Evolutionary conservation across 805 yeast species (phyloP), one percentile per base, ranked within the genome.

Genomic region (Yarrowia keelungensis): DNA sequence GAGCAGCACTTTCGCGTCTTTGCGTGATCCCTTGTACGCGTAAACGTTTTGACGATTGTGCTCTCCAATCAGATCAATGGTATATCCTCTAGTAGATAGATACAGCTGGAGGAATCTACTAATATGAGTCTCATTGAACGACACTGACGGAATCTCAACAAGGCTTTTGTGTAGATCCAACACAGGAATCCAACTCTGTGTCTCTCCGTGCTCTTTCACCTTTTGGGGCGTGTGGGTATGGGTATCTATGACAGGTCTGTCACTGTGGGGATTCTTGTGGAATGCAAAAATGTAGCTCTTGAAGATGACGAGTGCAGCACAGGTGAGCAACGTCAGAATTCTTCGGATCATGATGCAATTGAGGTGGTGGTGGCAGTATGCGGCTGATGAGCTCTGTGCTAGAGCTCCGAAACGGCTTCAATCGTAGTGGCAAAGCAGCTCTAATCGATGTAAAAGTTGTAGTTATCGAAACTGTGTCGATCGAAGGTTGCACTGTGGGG

Each of bases 1-100:
- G 7, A 53, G 58, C 5, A 53, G n/a, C 43, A 53, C 58, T 14
- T 53, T 19, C 11, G 58, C 58, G 11, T 53, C 58, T 16, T 38
- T 19, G 8, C 58, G 22, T 8, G n/a, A 5, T 16, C 58, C 58
- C 35, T 53, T 53, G 43, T 53, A 53, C 7, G 43, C 58, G 12
- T 53, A 53, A 3, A 53, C 26, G 43, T 53, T 53, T 12, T 53
- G 58, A 1, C 58, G 42, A 4, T 22, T 15, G 10, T 47, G 51
- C 3, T 22, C 51, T 26, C 58, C 58, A 38, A 53, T 53, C 16
- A 53, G 8, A 22, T 53, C 58, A 12, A 53, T 14, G 7, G 42
- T 12, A 32, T 53, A 53, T 1, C 58, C 58, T 36, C 58, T 36
- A 1, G 38, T 32, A 7, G 41, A 32, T 8, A 53, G 58, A 53